Evolutionary conservation across 2,329 filamentous ascomycete genomes (phyloP).

Genomic region (Blumeria graminis): DNA sequence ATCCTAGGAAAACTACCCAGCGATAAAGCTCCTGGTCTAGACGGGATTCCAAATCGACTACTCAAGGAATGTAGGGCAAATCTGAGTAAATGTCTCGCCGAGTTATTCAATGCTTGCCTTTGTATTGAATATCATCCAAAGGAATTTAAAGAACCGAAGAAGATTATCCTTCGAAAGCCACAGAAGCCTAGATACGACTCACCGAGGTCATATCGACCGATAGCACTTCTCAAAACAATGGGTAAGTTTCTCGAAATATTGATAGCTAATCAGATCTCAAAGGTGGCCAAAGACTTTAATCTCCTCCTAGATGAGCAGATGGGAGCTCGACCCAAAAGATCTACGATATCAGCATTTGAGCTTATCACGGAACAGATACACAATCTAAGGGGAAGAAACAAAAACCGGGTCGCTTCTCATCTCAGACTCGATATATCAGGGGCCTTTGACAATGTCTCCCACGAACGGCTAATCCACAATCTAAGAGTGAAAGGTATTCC

Average conservation of each 20-base stretch:
- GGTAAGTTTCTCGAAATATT: background rate
- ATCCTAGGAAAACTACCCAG: too few species aligned
- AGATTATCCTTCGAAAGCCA: background rate
- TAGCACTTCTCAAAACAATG: background rate
- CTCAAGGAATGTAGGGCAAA: background rate
- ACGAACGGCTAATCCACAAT: too few species aligned
- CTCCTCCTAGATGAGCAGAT: background rate
- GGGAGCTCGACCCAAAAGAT: too few species aligned
- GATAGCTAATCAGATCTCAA: background rate
- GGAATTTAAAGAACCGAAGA: background rate
- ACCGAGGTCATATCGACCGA: background rate
- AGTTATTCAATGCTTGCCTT: background rate
- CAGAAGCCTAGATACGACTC: constrained; percentile 1
- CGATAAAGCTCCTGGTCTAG: too few species aligned
- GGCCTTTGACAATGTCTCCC: too few species aligned
- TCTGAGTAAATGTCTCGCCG: background rate
- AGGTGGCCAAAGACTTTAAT: background rate
- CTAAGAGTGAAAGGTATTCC: too few species aligned
- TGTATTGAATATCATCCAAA: background rate
- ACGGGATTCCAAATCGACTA: background rate
- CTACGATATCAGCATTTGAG: too few species aligned
- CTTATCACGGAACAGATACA: too few species aligned
- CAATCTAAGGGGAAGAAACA: too few species aligned
- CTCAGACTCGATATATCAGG: too few species aligned
- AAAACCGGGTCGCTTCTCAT: too few species aligned